Conservation (phyloP, 768 basidiomycete genomes). For the Tylopilus sp. region DNA sequence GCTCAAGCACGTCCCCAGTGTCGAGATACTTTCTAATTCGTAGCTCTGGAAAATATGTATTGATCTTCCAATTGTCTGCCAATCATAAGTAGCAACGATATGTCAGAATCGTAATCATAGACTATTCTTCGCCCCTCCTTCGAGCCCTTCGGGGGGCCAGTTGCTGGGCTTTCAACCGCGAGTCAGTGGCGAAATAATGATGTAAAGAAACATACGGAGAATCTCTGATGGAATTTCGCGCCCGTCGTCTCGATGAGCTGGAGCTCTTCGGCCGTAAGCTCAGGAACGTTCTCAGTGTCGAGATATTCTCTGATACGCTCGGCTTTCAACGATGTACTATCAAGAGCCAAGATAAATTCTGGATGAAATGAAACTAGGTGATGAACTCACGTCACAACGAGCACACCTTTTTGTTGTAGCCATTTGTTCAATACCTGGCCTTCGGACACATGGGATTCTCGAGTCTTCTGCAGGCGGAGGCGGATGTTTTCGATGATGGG, state of each 20-base stretch:
- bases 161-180: slow-evolving; percentile 6
- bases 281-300: too few relatives aligned
- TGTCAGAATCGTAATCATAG: background rate
- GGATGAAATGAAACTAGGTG: background rate
- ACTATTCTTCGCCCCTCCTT: background rate
- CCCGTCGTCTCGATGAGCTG: slow-evolving; percentile 26
- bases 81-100: too few relatives aligned
- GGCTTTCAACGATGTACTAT: slow-evolving; percentile 33
- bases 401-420: slow-evolving; percentile 27
- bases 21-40: slow-evolving; percentile 34
- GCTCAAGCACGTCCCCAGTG: slow-evolving; percentile 21
- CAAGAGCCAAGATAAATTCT: background rate
- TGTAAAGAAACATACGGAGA: slow-evolving; percentile 20
- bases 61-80: too few relatives aligned
- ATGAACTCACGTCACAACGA: slow-evolving; percentile 31
- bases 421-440: slow-evolving; percentile 31
- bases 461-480: slow-evolving; percentile 22
- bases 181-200: background rate
- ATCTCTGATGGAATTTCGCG: slow-evolving; percentile 20
- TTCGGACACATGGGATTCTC: slow-evolving; percentile 25
- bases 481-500: too few relatives aligned
- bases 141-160: slow-evolving; percentile 21
- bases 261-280: slow-evolving; percentile 26
- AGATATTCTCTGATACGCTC: slow-evolving; percentile 31
- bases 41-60: slow-evolving; percentile 50